phyloP scores from a whole-genome alignment of 805 yeast species.

The Saturnispora galanensis region DNA sequence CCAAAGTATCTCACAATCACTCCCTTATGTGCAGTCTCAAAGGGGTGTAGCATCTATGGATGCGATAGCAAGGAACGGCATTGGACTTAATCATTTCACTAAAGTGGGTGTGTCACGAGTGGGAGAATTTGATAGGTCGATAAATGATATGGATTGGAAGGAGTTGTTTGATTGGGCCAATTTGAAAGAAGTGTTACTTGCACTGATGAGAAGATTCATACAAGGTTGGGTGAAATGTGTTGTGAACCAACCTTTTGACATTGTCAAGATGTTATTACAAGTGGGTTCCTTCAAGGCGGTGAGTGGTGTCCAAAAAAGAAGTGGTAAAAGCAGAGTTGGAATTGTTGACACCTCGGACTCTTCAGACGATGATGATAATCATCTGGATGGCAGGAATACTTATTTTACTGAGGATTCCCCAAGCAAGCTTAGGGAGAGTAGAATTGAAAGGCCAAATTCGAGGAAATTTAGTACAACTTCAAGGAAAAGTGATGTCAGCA shows the following conservation, averaged over 20 bases:
- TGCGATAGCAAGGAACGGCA: constrained; percentile 3
- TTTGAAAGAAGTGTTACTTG: constrained; percentile 45
- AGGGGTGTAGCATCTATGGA: constrained; percentile 4
- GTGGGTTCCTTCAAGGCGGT: constrained; percentile 51
- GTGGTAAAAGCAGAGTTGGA: neutral
- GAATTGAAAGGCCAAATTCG: constrained; percentile 22
- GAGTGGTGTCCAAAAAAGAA: neutral
- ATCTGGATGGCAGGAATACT: constrained; percentile 9
- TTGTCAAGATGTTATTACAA: constrained; percentile 67
- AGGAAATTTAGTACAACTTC: constrained; percentile 10
- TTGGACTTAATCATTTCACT: constrained; percentile 8
- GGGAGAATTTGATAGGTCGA: constrained; percentile 7
- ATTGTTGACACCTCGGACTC: constrained; percentile 1
- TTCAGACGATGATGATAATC: constrained; percentile 19
- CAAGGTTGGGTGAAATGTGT: constrained; percentile 62
- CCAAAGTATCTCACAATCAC: constrained; percentile 25
- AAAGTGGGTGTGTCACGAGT: constrained; percentile 2
- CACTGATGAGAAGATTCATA: constrained; percentile 50
- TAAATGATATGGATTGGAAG: constrained; percentile 45
- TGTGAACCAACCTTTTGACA: constrained; percentile 82
- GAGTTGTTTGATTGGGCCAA: constrained; percentile 57
- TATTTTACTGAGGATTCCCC: constrained; percentile 22
- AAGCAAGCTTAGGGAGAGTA: constrained; percentile 19
- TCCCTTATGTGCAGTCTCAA: constrained; percentile 20
- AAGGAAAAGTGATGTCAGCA: neutral